Conservation (phyloP, 306 rosid genomes). For the Urtica urens region DNA sequence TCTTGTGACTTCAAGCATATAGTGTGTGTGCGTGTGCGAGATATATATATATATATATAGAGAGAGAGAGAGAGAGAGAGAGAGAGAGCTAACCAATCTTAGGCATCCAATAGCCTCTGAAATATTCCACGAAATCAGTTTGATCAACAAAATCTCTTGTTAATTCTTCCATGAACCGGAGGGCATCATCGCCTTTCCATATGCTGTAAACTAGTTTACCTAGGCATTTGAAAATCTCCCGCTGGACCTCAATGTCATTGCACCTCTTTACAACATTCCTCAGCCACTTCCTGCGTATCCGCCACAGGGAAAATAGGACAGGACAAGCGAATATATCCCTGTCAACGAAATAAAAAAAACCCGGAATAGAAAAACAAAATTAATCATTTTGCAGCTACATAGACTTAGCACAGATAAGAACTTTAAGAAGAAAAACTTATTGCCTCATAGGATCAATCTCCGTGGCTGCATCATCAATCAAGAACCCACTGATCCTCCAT, state of each 20-base stretch:
- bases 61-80: background rate
- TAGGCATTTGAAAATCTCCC: conserved; percentile 75
- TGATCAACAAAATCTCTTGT: conserved; percentile 76
- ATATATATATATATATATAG: background rate
- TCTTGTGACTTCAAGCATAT: no score
- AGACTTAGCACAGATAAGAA: background rate
- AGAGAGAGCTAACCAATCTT: conserved; percentile 60
- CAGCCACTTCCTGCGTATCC: conserved; percentile 85
- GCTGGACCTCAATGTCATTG: conserved; percentile 56
- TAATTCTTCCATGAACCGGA: conserved; percentile 45
- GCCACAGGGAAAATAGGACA: conserved; percentile 80
- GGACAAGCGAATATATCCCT: conserved; percentile 82
- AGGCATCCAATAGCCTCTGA: conserved; percentile 71
- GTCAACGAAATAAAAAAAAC: conserved; percentile 23
- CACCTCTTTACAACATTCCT: conserved; percentile 77
- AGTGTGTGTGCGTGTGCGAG: no score
- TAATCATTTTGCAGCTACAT: background rate
- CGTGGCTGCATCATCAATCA: conserved; percentile 82
- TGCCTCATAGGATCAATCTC: conserved; percentile 83
- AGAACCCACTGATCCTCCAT: conserved; percentile 77
- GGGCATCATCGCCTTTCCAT: conserved; percentile 50
- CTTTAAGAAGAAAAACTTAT: conserved; percentile 21
- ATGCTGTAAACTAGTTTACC: conserved; percentile 59
- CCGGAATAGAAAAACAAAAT: conserved; percentile 13
- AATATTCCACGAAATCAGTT: conserved; percentile 78